A percentile compares a stretch with the other conserved stretches of the same genome.
Conservation (phyloP, 345 rosid species). For the Erucastrum elatum region DNA sequence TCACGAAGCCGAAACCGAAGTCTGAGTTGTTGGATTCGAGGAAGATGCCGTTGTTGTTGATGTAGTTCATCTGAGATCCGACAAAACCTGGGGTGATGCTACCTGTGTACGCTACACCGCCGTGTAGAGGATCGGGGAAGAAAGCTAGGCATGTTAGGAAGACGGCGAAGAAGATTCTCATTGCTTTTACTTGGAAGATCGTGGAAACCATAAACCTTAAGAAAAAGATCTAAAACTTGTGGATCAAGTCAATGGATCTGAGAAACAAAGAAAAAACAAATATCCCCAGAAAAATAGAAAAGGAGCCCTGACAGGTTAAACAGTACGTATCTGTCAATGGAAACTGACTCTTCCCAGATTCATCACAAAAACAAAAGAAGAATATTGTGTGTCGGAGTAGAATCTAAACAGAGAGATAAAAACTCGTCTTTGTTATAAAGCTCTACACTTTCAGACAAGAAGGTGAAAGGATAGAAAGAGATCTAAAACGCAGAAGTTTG, state of each 20-base stretch:
- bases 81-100: slow-evolving; percentile 48
- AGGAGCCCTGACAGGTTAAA: too few species aligned
- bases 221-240: slow-evolving; percentile 19
- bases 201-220: not conserved
- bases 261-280: not conserved
- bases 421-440: slow-evolving; percentile 16
- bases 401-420: slow-evolving; percentile 1
- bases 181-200: slow-evolving; percentile 23
- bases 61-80: slow-evolving; percentile 76
- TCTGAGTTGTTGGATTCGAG: slow-evolving; percentile 62
- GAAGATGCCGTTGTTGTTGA: slow-evolving; percentile 63
- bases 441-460: not conserved
- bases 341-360: too few species aligned
- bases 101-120: slow-evolving; percentile 42
- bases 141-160: slow-evolving; percentile 31
- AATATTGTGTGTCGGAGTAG: not conserved
- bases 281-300: slow-evolving; percentile 13
- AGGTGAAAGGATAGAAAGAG: too few species aligned
- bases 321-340: too few species aligned
- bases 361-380: too few species aligned
- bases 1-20: slow-evolving; percentile 63
- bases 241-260: slow-evolving; percentile 39
- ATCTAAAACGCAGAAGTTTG: not conserved
- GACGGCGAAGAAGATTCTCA: slow-evolving; percentile 44
- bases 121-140: slow-evolving; percentile 42